Evolutionary conservation across 148 eudicot species (phyloP).

Genomic region (Rhododendron griersonianum): DNA sequence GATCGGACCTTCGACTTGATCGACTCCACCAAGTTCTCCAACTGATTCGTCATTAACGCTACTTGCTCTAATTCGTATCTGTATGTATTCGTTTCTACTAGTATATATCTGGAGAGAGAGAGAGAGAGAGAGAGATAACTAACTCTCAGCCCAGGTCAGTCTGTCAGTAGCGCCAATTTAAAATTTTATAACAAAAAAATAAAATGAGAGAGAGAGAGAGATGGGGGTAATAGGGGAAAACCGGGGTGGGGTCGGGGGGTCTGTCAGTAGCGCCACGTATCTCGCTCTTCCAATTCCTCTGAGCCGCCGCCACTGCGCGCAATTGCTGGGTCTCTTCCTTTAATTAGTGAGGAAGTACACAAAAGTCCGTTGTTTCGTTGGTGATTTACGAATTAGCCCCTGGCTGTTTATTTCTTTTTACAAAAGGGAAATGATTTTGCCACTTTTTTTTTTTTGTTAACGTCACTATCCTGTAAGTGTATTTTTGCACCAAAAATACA

Average conservation of each 20-base stretch:
- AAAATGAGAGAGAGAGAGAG: background rate
- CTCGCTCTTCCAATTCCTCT: background rate
- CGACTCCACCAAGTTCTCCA: constrained; percentile 49
- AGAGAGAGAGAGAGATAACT: background rate
- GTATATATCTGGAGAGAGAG: background rate
- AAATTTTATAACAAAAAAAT: too few relatives aligned
- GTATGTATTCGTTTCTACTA: background rate
- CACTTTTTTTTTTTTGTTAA: too few relatives aligned
- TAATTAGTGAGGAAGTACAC: background rate
- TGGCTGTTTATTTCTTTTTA: background rate
- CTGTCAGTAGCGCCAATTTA: too few relatives aligned
- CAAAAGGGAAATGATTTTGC: too few relatives aligned
- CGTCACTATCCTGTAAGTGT: too few relatives aligned
- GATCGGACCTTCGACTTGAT: constrained; percentile 57
- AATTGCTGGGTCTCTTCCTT: background rate
- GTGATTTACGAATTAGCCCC: background rate
- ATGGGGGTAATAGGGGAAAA: too few relatives aligned
- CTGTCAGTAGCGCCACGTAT: background rate
- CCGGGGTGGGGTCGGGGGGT: too few relatives aligned
- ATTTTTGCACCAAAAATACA: too few relatives aligned
- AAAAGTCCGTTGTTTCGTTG: background rate
- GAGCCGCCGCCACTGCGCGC: background rate
- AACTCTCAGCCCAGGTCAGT: background rate
- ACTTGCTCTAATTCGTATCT: background rate
- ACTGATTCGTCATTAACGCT: constrained; percentile 45